Percentiles rank a stretch among this genome's conserved stretches.
These are phyloP conservation scores for Lojkania enalia DNA, from an alignment of 2,329 filamentous ascomycete species.

Conservation along the genomic window DNA sequence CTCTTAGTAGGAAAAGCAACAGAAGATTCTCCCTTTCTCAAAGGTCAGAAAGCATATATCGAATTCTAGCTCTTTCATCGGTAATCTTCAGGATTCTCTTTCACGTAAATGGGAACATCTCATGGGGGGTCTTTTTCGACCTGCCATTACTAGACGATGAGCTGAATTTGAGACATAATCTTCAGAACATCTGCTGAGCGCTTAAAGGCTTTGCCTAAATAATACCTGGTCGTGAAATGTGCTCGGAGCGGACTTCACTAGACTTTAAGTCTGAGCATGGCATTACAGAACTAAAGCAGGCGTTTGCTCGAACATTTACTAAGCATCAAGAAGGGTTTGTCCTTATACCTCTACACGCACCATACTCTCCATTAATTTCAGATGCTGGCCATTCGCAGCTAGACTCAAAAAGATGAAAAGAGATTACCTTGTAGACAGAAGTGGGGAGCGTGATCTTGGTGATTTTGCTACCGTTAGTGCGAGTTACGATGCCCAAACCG, in stretches of 20 bases:
- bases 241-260: constrained; percentile 68
- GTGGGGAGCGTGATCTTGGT: constrained; percentile 66
- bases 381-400: constrained; percentile 28
- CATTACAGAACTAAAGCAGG: constrained; percentile 37
- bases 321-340: constrained; percentile 76
- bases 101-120: constrained; percentile 59
- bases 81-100: constrained; percentile 69
- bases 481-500: constrained; percentile 67
- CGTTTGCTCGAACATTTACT: constrained; percentile 68
- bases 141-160: constrained; percentile 61
- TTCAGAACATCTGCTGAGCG: constrained; percentile 63
- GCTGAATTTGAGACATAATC: constrained; percentile 54
- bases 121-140: constrained; percentile 65
- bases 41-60: constrained; percentile 80
- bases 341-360: constrained; percentile 72
- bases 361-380: constrained; percentile 64
- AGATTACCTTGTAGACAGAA: constrained; percentile 77
- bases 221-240: constrained; percentile 64
- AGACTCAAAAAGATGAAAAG: constrained; percentile 82
- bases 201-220: constrained; percentile 60
- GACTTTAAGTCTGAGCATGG: constrained; percentile 58
- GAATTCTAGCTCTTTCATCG: constrained; percentile 70
- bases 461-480: constrained; percentile 82
- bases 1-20: constrained; percentile 70
- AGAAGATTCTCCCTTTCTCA: constrained; percentile 73